phyloP scores from a whole-genome alignment of 139 green algal genomes.

The Chlamydomonas schloesseri region DNA sequence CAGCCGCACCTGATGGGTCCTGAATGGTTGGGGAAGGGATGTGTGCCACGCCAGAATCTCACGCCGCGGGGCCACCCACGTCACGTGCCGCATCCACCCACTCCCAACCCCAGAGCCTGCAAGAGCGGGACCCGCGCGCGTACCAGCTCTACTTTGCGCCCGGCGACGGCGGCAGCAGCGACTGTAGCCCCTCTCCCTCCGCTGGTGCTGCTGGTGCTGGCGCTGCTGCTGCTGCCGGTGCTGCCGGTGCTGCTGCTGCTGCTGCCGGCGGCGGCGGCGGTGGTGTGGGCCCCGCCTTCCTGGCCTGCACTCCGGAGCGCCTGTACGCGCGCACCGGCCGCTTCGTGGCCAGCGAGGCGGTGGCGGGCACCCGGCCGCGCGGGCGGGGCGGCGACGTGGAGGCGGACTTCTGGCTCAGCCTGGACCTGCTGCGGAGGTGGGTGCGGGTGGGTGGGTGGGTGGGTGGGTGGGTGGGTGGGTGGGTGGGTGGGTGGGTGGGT shows the following conservation, averaged over 20 bases:
- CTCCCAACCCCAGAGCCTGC: conserved; percentile 22
- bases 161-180: neutral
- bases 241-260: neutral
- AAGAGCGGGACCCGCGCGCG: conserved; percentile 86
- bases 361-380: conserved; percentile 90
- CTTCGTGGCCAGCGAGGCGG: conserved; percentile 87
- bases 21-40: no score
- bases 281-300: conserved; percentile 75
- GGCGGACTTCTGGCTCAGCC: conserved; percentile 88
- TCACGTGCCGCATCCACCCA: neutral
- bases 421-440: conserved; percentile 91
- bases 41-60: no score
- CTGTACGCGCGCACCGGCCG: conserved; percentile 86
- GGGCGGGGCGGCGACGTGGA: conserved; percentile 66
- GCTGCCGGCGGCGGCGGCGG: no score
- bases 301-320: conserved; percentile 93
- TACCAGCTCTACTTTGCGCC: conserved; percentile 85
- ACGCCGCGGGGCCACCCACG: no score
- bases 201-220: no score
- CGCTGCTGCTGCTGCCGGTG: neutral
- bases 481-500: no score
- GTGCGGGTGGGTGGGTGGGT: no score
- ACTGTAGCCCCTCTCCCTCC: no score
- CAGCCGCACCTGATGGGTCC: no score
- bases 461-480: no score